Evolutionary conservation across 495 filamentous ascomycete species (phyloP), one percentile per base, ranked within the genome.

Genomic region (Aspergillus nanangensis): DNA sequence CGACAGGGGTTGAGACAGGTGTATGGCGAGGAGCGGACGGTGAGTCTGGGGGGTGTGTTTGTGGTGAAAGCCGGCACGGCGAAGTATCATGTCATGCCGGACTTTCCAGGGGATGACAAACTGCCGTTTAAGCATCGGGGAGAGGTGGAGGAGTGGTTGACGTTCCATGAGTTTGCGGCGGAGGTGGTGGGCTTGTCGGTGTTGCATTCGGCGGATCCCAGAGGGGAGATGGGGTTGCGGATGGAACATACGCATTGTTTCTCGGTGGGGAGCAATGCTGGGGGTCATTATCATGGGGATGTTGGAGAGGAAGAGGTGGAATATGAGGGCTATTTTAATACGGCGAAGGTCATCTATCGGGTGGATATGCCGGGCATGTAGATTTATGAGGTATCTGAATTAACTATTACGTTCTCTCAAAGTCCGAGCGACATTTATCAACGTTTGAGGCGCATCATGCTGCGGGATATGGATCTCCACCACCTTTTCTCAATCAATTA

Each of bases 241-340:
- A 66, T 71, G 54, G 69, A 72, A 38, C 69, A 72, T 53, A 70
- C 67, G 27, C 69, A 72, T 52, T 67, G 67, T 17, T 72, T 70
- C 51, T 56, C 62, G n/a, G 17, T 44, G 7, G 47, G 55, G n/a
- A 55, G 58, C 14, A 25, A 45, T 37, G 54, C 57, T 18, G 62
- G 62, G 9, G 69, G 69, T 0, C 66, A 72, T 45, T 72, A 72
- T 50, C 69, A 70, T 54, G 58, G 58, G 41, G 69, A 70, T 59
- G 4, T 64, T 23, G 36, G 38, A 10, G 42, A 21, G 18, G 50
- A 56, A 15, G 57, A 67, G 3, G 62, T 72, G 4, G 65, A 66
- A 40, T 70, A 72, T 51, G 66, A 70, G 50, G 66, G 56, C 3
- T 72, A 68, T 49, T 55, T 72, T 4, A 65, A 65, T 52, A 48